Evolutionary conservation across 2,329 filamentous ascomycete species (phyloP), one percentile per base, ranked within the genome.

Genomic region (Colletotrichum cereale): DNA sequence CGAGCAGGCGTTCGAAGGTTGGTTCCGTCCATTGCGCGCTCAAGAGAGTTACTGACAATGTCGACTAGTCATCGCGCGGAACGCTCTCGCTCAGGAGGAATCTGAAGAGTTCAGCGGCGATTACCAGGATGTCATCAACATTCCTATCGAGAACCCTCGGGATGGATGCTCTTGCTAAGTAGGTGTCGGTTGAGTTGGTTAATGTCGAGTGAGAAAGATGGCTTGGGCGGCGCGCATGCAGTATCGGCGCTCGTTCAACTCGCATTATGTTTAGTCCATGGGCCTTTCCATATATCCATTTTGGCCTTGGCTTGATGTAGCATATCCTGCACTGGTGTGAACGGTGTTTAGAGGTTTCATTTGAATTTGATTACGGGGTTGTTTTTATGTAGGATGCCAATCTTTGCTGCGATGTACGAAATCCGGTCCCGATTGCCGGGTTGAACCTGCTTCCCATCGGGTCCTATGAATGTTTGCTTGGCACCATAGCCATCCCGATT

Each of bases 91-190:
- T 24, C 96, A 99, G 84, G 96, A 99, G 85, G 96, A 98, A 84
- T 96, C 95, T 1, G 96, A 98, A 81, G 96, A 99, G 82, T 99
- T 97, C 84, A 97, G 93, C 81, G 95, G 95, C 72, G 96, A 98
- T 82, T 99, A 97, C 86, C 94, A 95, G 78, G 96, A 98, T 81
- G 96, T 96, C 62, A 98, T 99, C 84, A 97, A 97, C 82, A 98
- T 99, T 82, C 94, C 97, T 83, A 93, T 98, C 76, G 95, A 97
- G 84, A 95, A 94, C 82, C 94, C 97, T 78, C 91, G 94, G 77
- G 94, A 97, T 79, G 95, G 95, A 68, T 99, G 96, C 83, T 91
- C 95, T 44, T 63, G 61, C 61, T 63, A 63, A 63, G 61, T 31
- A 40, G 72, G 26, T 53, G 29, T 48, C 48, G 64, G n/a, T 52